These are phyloP conservation scores for Colletotrichum costaricense DNA, from an alignment of 2,329 filamentous ascomycete species.

Conservation along the genomic window DNA sequence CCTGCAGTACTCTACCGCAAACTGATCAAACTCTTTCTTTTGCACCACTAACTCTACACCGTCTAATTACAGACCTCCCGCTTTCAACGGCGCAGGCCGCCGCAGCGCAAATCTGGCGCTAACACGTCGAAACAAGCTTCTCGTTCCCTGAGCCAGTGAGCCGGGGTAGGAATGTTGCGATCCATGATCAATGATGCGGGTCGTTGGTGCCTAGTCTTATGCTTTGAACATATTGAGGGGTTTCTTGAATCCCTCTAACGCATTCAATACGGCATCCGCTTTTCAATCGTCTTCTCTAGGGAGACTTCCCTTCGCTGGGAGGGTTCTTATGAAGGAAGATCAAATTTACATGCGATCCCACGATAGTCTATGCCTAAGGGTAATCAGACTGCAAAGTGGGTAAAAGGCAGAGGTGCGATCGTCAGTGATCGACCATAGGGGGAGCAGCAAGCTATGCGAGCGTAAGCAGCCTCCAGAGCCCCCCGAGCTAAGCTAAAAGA, in stretches of 20 bases:
- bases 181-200: background rate
- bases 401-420: background rate
- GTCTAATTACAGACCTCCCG: too few species aligned
- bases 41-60: too few species aligned
- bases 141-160: background rate
- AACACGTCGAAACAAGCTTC: conserved; percentile 32
- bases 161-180: background rate
- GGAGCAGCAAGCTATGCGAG: background rate
- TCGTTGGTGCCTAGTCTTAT: background rate
- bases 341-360: too few species aligned
- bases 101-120: background rate
- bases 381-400: too few species aligned
- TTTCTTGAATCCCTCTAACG: background rate
- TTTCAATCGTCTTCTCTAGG: too few species aligned
- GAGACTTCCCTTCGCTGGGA: too few species aligned
- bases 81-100: background rate
- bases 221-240: background rate
- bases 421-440: background rate
- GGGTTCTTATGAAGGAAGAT: too few species aligned
- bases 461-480: background rate
- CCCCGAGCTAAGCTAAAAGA: background rate
- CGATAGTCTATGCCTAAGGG: too few species aligned
- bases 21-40: too few species aligned
- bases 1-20: background rate
- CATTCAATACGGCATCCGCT: background rate